phyloP scores from a whole-genome alignment of 306 rosid genomes.

The Astragalus membranaceus region DNA sequence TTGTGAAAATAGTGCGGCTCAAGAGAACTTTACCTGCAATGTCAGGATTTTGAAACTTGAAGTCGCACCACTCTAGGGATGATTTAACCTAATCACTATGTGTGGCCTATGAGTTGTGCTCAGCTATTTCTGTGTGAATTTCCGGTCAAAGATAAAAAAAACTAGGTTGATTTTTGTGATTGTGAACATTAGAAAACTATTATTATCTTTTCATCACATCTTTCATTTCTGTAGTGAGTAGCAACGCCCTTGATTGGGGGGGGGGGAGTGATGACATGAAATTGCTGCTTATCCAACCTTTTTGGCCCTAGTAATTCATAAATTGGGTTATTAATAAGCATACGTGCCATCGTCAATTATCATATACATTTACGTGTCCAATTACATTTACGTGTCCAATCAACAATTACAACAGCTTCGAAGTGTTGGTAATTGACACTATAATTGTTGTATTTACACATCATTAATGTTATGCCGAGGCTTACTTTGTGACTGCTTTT shows the following conservation, averaged over 20 bases:
- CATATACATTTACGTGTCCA: too few relatives aligned
- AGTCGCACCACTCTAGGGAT: background rate
- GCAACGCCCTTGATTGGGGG: background rate
- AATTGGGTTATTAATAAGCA: background rate
- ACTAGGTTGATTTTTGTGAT: background rate
- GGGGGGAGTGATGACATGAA: background rate
- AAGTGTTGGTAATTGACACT: background rate
- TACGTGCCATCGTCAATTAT: background rate
- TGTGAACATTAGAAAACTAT: background rate
- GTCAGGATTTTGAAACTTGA: background rate
- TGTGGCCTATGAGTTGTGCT: background rate
- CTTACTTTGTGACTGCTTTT: slow-evolving; percentile 5
- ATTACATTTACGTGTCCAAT: too few relatives aligned
- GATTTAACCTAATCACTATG: background rate
- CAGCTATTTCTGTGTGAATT: background rate
- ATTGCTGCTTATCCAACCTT: background rate
- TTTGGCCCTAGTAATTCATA: background rate
- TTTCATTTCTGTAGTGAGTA: background rate
- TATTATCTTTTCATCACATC: background rate
- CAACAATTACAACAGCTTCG: too few relatives aligned
- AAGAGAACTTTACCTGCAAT: background rate
- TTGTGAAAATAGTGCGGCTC: background rate
- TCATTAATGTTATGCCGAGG: background rate
- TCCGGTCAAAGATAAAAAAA: background rate
- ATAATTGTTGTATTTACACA: background rate